These are phyloP conservation scores for Malus hybrid DNA, from an alignment of 331 rosid genomes.

Conservation along the genomic window DNA sequence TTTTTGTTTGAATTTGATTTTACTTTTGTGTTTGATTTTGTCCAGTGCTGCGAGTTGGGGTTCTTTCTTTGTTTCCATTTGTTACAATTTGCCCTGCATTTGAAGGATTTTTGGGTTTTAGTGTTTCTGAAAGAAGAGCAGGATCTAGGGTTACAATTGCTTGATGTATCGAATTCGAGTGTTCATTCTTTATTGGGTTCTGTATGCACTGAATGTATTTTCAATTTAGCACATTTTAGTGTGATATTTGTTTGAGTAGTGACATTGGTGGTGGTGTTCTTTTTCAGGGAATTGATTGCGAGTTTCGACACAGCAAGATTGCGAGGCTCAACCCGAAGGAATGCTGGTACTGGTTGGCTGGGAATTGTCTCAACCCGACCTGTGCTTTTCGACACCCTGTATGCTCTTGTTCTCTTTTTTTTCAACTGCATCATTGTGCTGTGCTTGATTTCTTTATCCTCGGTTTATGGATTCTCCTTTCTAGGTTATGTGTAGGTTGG, in stretches of 20 bases:
- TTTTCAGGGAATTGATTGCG: constrained; percentile 77
- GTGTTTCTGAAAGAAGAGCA: constrained; percentile 4
- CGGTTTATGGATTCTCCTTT: not conserved
- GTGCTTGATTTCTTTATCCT: not conserved
- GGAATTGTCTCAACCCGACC: constrained; percentile 58
- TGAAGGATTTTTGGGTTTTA: constrained; percentile 6
- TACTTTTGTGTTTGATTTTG: not conserved
- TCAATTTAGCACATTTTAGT: not conserved
- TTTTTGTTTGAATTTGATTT: not conserved
- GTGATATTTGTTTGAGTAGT: not conserved
- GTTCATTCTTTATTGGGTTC: not conserved
- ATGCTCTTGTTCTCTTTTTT: constrained; percentile 15
- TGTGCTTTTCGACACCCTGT: constrained; percentile 95
- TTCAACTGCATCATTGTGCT: not conserved
- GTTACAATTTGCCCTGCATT: constrained; percentile 12
- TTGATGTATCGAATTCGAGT: not conserved
- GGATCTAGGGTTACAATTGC: not conserved
- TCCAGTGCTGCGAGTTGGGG: constrained; percentile 1
- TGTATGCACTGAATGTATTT: not conserved
- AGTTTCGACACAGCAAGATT: constrained; percentile 77
- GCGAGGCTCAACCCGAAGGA: constrained; percentile 89
- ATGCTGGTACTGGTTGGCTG: constrained; percentile 87
- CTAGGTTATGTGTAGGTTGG: not conserved
- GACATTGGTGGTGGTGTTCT: not conserved
- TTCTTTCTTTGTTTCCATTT: not conserved